Conservation (phyloP, 148 eudicot species). For the Pharnaceum exiguum region DNA sequence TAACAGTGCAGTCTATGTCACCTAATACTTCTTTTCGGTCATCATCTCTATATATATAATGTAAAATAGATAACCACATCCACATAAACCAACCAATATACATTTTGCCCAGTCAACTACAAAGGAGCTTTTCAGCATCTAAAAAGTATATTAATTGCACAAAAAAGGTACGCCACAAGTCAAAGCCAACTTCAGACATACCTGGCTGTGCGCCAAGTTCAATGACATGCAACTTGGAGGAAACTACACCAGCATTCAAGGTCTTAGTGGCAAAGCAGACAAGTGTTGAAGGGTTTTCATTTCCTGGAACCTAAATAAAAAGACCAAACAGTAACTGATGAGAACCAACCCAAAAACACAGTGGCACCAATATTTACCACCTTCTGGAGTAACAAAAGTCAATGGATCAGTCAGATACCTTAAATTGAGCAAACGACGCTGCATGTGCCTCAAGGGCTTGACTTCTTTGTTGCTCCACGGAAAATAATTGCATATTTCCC, state of each 20-base stretch:
- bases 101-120: no score
- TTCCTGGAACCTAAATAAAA: conserved; percentile 61
- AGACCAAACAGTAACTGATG: background rate
- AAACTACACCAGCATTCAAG: conserved; percentile 80
- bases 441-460: conserved; percentile 99
- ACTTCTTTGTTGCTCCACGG: conserved; percentile 97
- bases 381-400: background rate
- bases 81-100: no score
- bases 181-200: no score
- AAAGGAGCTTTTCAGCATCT: no score
- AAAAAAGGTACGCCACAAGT: no score
- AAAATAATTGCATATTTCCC: conserved; percentile 93
- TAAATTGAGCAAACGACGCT: conserved; percentile 80
- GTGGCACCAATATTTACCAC: no score
- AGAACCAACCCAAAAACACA: background rate
- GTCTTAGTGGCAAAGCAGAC: conserved; percentile 89
- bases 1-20: no score
- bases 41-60: no score
- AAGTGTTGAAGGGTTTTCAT: conserved; percentile 83
- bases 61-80: no score
- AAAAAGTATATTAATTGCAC: no score
- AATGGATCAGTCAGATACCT: conserved; percentile 34
- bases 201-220: conserved; percentile 99
- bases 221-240: conserved; percentile 90
- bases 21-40: no score